Percentiles rank a stretch among this genome's conserved stretches.
These are phyloP conservation scores for Penicillium parvum DNA, from an alignment of 495 filamentous ascomycete genomes.

Conservation along the genomic window DNA sequence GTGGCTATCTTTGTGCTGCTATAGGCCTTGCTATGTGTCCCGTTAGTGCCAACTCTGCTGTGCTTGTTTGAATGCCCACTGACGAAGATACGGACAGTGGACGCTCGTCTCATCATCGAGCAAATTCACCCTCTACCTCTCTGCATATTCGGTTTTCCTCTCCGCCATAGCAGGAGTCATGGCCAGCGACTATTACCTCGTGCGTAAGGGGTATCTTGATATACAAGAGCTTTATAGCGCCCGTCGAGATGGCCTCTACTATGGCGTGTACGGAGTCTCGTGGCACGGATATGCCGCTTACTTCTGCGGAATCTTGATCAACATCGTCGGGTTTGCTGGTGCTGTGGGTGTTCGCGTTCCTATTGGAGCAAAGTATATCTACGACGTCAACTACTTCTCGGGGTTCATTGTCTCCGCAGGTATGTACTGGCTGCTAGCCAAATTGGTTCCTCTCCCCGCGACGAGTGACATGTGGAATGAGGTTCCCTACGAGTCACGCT, in stretches of 20 bases:
- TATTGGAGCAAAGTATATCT: constrained; percentile 74
- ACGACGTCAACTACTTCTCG: constrained; percentile 81
- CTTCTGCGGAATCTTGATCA: constrained; percentile 84
- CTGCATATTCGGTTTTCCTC: constrained; percentile 86
- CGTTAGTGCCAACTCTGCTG: constrained; percentile 16
- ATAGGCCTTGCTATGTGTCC: constrained; percentile 84
- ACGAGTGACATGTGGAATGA: constrained; percentile 74
- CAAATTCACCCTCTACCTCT: constrained; percentile 84
- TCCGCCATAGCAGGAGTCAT: constrained; percentile 90
- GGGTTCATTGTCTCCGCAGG: constrained; percentile 66
- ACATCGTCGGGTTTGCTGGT: constrained; percentile 84
- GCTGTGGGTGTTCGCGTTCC: constrained; percentile 67
- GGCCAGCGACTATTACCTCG: constrained; percentile 80
- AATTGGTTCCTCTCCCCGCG: constrained; percentile 64
- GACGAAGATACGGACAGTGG: too few relatives aligned
- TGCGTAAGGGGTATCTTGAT: constrained; percentile 74
- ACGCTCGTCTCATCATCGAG: constrained; percentile 68
- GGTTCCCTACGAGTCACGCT: constrained; percentile 54
- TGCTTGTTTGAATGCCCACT: constrained; percentile 2
- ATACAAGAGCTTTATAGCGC: constrained; percentile 72
- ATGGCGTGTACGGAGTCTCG: too few relatives aligned
- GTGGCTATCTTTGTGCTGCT: constrained; percentile 78
- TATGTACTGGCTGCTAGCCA: constrained; percentile 64
- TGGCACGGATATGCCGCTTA: too few relatives aligned
- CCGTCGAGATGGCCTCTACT: constrained; percentile 47